Conservation (phyloP, 345 rosid species). For the Moricandia moricandioides region DNA sequence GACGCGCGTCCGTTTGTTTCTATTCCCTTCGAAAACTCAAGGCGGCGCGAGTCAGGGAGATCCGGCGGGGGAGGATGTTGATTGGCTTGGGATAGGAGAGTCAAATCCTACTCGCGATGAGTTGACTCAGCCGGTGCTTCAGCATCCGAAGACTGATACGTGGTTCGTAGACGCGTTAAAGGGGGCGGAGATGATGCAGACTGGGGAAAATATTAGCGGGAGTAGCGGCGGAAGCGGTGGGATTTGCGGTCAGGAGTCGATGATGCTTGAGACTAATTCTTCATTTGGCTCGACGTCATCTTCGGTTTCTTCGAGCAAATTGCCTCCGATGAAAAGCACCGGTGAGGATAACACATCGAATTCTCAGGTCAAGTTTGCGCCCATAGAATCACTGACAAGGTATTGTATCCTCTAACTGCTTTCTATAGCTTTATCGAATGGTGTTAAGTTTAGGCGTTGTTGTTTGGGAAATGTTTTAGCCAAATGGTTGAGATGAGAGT, state of each 20-base stretch:
- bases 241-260: conserved; percentile 55
- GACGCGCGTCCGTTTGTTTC: conserved; percentile 49
- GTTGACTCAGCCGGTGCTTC: conserved; percentile 39
- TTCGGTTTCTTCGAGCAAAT: conserved; percentile 54
- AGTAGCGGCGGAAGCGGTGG: conserved; percentile 36
- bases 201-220: conserved; percentile 26
- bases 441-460: not conserved
- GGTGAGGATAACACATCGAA: conserved; percentile 41
- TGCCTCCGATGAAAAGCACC: conserved; percentile 50
- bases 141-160: conserved; percentile 69
- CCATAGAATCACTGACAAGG: conserved; percentile 53
- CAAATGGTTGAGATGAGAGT: not conserved
- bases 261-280: conserved; percentile 65
- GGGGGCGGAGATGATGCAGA: conserved; percentile 52
- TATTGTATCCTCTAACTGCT: conserved; percentile 18
- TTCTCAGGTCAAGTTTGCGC: conserved; percentile 36
- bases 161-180: conserved; percentile 82
- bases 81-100: conserved; percentile 33
- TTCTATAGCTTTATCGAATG: not conserved
- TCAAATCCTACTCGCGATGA: conserved; percentile 23
- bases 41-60: conserved; percentile 16
- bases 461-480: conserved; percentile 2
- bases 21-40: conserved; percentile 42
- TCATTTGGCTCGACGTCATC: conserved; percentile 83
- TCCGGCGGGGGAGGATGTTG: conserved; percentile 10